These are phyloP conservation scores for Sphagnum tenellum DNA, from an alignment of 225 moss, liverwort and hornwort genomes.

Conservation along the genomic window DNA sequence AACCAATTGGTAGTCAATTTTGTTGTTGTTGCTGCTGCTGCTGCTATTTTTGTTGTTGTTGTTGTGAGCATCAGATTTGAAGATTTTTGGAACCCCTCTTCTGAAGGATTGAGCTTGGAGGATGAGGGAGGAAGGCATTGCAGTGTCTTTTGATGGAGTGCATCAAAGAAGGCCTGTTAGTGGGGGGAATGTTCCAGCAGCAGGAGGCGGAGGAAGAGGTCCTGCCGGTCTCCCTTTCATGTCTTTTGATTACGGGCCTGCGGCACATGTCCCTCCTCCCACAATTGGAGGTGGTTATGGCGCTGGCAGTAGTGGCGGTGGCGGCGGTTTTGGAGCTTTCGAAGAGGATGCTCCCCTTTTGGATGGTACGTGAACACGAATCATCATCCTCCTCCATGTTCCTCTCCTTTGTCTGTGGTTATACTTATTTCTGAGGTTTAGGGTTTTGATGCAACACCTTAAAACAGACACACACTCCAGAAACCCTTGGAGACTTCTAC, in stretches of 20 bases:
- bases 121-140: slow-evolving; percentile 54
- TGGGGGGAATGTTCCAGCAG: slow-evolving; percentile 13
- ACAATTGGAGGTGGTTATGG: slow-evolving; percentile 26
- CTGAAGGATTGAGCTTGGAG: no score
- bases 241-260: slow-evolving; percentile 78
- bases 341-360: slow-evolving; percentile 88
- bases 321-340: slow-evolving; percentile 66
- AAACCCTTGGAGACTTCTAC: neutral
- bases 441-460: neutral
- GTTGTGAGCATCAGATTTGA: no score
- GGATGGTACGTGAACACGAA: slow-evolving; percentile 43
- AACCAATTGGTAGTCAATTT: no score
- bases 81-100: no score
- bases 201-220: slow-evolving; percentile 37
- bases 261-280: slow-evolving; percentile 25
- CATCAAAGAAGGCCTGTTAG: slow-evolving; percentile 34
- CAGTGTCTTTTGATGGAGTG: slow-evolving; percentile 63
- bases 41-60: no score
- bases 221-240: slow-evolving; percentile 78
- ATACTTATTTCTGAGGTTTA: neutral
- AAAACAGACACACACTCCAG: neutral
- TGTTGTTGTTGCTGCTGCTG: no score
- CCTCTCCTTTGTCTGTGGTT: no score
- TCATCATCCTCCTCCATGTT: neutral
- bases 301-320: slow-evolving; percentile 14